Percentiles rank a stretch among this genome's conserved stretches.
Evolutionary conservation across 2,329 filamentous ascomycete genomes (phyloP).

Genomic region (Scedosporium aurantiacum): DNA sequence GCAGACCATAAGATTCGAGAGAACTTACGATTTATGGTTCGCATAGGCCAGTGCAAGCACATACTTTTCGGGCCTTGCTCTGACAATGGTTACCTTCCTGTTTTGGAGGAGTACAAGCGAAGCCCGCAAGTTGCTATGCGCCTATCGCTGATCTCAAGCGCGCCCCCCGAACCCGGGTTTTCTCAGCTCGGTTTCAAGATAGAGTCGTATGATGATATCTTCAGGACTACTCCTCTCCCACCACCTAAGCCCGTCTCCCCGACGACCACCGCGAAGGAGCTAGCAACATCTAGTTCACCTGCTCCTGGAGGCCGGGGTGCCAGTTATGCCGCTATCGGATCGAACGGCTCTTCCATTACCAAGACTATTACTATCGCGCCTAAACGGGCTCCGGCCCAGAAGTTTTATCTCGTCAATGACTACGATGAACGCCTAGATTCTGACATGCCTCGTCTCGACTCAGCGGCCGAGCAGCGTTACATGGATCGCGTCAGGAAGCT

Average conservation of each 20-base stretch:
- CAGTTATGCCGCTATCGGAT: background rate
- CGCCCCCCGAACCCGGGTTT: constrained; percentile 20
- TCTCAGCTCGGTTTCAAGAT: constrained; percentile 17
- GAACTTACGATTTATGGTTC: constrained; percentile 21
- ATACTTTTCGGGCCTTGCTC: constrained; percentile 52
- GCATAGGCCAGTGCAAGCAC: constrained; percentile 40
- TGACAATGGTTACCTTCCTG: constrained; percentile 48
- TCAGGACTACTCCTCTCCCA: constrained; percentile 18
- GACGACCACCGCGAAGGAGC: background rate
- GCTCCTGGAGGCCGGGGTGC: background rate
- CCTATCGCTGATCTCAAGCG: constrained; percentile 21
- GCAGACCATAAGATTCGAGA: constrained; percentile 45
- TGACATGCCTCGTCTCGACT: constrained; percentile 15
- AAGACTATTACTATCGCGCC: constrained; percentile 18
- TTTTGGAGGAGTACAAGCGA: constrained; percentile 37
- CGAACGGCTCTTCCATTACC: background rate
- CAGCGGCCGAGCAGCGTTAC: constrained; percentile 12
- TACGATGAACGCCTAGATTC: constrained; percentile 20
- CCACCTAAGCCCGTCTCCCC: constrained; percentile 2
- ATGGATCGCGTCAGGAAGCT: constrained; percentile 9
- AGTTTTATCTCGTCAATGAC: constrained; percentile 19
- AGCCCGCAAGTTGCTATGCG: constrained; percentile 15
- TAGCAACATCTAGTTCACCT: background rate
- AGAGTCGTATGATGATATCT: constrained; percentile 17
- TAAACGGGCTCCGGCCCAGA: constrained; percentile 12